Evolutionary conservation across 495 filamentous ascomycete species (phyloP).

Genomic region (Pyrenula massariospora): DNA sequence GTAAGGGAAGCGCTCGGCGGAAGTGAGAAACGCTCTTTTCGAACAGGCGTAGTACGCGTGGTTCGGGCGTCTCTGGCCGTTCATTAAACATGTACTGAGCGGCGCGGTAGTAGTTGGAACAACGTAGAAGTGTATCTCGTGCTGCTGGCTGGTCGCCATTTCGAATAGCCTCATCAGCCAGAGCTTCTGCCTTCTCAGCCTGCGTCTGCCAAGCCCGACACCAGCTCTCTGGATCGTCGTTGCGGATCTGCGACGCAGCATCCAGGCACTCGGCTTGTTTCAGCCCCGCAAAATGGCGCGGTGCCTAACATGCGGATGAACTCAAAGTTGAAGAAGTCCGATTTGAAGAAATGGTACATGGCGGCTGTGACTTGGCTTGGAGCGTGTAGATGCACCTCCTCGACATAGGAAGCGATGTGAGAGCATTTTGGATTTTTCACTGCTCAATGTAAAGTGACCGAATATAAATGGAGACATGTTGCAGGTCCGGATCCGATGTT

Average conservation of each 20-base stretch:
- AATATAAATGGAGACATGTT: too few species aligned
- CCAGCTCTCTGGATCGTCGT: constrained; percentile 29
- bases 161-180: constrained; percentile 16
- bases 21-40: too few species aligned
- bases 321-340: constrained; percentile 35
- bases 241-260: constrained; percentile 22
- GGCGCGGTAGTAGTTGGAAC: constrained; percentile 30
- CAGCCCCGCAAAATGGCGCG: constrained; percentile 20
- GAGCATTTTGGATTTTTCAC: too few species aligned
- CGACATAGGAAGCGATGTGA: too few species aligned
- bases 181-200: constrained; percentile 16
- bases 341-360: constrained; percentile 19
- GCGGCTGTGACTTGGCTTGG: neutral
- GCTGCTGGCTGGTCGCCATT: constrained; percentile 16
- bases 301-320: constrained; percentile 26
- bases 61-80: constrained; percentile 4
- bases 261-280: constrained; percentile 29
- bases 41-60: constrained; percentile 5
- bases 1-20: too few species aligned
- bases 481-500: too few species aligned
- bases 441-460: too few species aligned
- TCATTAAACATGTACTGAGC: constrained; percentile 20
- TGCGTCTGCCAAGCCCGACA: constrained; percentile 16
- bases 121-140: constrained; percentile 18
- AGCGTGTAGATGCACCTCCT: too few species aligned